Evolutionary conservation across 495 filamentous ascomycete genomes (phyloP).

Genomic region (Lepraria neglecta): DNA sequence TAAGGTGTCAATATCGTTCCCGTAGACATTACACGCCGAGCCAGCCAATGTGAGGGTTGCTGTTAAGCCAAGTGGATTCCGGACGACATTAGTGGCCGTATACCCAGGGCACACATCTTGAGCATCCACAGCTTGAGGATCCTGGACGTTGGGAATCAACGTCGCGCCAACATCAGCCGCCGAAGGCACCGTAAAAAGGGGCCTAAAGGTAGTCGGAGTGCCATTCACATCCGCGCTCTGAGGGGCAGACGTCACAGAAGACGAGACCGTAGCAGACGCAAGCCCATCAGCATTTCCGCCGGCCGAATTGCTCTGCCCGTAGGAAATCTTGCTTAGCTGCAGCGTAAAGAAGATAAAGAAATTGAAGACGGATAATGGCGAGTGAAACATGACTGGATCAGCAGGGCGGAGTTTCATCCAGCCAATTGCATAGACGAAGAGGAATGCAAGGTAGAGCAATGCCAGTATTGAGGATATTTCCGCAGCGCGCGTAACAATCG

Average conservation of each 20-base stretch:
- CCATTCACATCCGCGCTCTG: constrained; percentile 9
- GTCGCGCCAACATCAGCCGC: constrained; percentile 49
- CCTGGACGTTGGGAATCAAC: constrained; percentile 64
- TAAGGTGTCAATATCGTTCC: constrained; percentile 54
- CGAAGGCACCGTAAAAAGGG: constrained; percentile 49
- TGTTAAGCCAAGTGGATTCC: constrained; percentile 43
- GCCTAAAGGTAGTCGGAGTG: constrained; percentile 23
- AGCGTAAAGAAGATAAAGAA: constrained; percentile 22
- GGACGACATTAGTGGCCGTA: constrained; percentile 45
- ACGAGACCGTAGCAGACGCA: neutral
- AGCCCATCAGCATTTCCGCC: constrained; percentile 19
- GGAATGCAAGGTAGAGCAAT: constrained; percentile 18
- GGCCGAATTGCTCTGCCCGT: constrained; percentile 7
- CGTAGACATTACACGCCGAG: constrained; percentile 54
- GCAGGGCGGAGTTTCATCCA: constrained; percentile 12
- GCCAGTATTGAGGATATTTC: neutral
- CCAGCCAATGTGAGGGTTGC: constrained; percentile 52
- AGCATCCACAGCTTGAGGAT: constrained; percentile 63
- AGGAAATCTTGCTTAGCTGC: constrained; percentile 10
- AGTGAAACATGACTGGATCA: constrained; percentile 17
- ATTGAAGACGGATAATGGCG: constrained; percentile 18
- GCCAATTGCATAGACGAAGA: constrained; percentile 14
- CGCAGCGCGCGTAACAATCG: constrained; percentile 6
- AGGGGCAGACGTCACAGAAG: constrained; percentile 12
- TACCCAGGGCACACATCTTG: constrained; percentile 65